These are phyloP conservation scores for Botrytis squamosa DNA, from an alignment of 2,329 filamentous ascomycete species.

Conservation along the genomic window DNA sequence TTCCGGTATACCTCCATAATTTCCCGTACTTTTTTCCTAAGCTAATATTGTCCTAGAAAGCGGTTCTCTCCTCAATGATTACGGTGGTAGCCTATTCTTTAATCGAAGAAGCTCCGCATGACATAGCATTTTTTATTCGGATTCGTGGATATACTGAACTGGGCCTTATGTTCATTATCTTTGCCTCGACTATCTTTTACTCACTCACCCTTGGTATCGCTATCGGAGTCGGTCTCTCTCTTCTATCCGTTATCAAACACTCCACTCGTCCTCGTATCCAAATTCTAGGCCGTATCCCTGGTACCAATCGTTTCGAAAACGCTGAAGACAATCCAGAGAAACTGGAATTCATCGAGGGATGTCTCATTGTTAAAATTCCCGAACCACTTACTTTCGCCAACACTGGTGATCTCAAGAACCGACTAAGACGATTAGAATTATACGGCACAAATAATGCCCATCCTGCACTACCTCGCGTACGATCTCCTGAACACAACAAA, in stretches of 20 bases:
- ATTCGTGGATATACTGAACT: slow-evolving; percentile 87
- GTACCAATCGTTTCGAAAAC: slow-evolving; percentile 81
- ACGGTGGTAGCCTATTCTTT: slow-evolving; percentile 92
- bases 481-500: slow-evolving; percentile 75
- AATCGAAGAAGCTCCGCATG: slow-evolving; percentile 91
- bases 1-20: slow-evolving; percentile 68
- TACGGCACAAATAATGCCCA: slow-evolving; percentile 87
- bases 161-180: slow-evolving; percentile 83
- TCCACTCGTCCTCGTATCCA: slow-evolving; percentile 91
- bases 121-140: slow-evolving; percentile 82
- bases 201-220: slow-evolving; percentile 92
- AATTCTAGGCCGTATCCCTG: slow-evolving; percentile 86
- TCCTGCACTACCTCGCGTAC: slow-evolving; percentile 78
- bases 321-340: slow-evolving; percentile 70
- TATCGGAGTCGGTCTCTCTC: slow-evolving; percentile 85
- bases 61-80: slow-evolving; percentile 89
- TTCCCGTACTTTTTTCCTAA: slow-evolving; percentile 5
- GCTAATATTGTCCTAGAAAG: slow-evolving; percentile 62
- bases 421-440: slow-evolving; percentile 78
- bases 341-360: slow-evolving; percentile 87
- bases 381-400: slow-evolving; percentile 97
- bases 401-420: slow-evolving; percentile 84
- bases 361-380: slow-evolving; percentile 94
- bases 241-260: slow-evolving; percentile 87
- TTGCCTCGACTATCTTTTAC: slow-evolving; percentile 90